These are phyloP conservation scores for Solanum sejunctum DNA, from an alignment of 257 asterid species.

Conservation along the genomic window DNA sequence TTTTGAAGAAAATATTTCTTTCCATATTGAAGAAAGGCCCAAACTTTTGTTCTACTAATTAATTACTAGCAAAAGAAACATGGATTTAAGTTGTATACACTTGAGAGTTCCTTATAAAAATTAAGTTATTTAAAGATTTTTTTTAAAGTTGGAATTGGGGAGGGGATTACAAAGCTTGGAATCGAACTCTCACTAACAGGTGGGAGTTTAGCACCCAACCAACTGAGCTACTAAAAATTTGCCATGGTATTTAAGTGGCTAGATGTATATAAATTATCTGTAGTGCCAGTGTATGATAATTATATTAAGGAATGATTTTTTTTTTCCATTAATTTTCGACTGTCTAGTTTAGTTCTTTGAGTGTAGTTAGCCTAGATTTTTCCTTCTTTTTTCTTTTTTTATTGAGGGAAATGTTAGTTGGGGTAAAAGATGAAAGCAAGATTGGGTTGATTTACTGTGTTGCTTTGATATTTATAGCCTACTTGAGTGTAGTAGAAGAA, in stretches of 20 bases:
- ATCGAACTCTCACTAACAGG: too few species aligned
- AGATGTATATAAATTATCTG: not conserved
- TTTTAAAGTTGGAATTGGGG: too few species aligned
- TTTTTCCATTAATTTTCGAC: not conserved
- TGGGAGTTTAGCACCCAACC: too few species aligned
- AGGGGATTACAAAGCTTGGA: too few species aligned
- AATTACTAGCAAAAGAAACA: not conserved
- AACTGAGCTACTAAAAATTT: too few species aligned
- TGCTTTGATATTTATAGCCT: not conserved
- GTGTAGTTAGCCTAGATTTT: not conserved
- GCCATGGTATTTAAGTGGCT: not conserved
- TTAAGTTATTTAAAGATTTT: not conserved
- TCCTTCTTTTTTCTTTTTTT: not conserved
- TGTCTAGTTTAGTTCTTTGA: not conserved
- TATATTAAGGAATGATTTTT: not conserved
- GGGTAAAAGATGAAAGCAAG: not conserved
- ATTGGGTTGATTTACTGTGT: not conserved
- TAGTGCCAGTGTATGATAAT: not conserved
- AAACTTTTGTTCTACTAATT: not conserved
- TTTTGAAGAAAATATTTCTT: not conserved
- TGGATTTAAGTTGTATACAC: not conserved
- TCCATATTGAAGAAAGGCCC: not conserved
- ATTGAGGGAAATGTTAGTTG: not conserved
- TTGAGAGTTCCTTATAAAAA: not conserved
- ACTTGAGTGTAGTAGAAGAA: not conserved